Base-by-base conservation (phyloP, 139 green algal species). In the Chlorella vulgaris region DNA sequence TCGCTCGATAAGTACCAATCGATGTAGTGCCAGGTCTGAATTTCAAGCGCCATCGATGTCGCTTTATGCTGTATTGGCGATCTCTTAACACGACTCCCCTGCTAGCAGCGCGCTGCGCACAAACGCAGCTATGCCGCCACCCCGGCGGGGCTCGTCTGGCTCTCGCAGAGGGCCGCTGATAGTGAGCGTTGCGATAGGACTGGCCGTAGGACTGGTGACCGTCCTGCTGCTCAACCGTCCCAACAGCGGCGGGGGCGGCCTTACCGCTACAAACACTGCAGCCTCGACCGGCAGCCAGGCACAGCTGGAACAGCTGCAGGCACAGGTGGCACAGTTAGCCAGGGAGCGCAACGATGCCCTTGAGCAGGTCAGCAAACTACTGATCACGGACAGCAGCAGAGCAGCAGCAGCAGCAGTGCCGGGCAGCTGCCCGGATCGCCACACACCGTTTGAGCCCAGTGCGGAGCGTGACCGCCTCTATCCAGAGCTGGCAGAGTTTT, bases 401-500 rank as follows among this genome's bases (percentile, higher is more conserved):
- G 18, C 26, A 10, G 43, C 7, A 40, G 28, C 69, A 42, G 7
- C 43, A 24, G 29, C 29, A 31, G 61, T 26, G 22, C 3, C 8
- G 15, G 40, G 66, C 47, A 42, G 22, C 65, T 86, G 50, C 39
- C n/a, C 43, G 13, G 83, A 89, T 33, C 65, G 88, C 4, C 88
- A 91, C 71, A 82, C 81, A 18, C 69, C 78, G 1, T 89, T 81
- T 86, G 8, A 15, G 4, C 88, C 83, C 26, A 83, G 69, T 3
- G 3, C 62, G 1, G 74, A 86, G 63, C 47, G 78, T 0, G 86
- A 88, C 31, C 29, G 43, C 6, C 33, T 69, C 0, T 66, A 91
- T 24, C 87, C 86, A 13, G 84, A 88, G 69, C 79, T 92, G 36
- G 88, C 84, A 1, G 68, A 80, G 2, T 50, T 90, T 2, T 58